Evolutionary conservation across 176 grass and related monocot genomes (phyloP).

Genomic region (Carex myosuroides): DNA sequence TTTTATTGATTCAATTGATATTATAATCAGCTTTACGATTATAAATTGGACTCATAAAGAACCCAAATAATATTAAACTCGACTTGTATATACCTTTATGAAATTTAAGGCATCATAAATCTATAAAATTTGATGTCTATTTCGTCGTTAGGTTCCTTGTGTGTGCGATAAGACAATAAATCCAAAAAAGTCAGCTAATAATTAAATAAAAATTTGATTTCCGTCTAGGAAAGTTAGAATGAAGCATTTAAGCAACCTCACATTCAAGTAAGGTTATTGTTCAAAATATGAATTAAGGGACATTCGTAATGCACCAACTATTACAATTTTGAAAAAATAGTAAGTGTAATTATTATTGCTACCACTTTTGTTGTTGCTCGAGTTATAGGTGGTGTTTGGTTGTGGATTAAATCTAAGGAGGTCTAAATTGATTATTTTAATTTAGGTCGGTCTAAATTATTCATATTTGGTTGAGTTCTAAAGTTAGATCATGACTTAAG

Average conservation of each 20-base stretch:
- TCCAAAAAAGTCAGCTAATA: not conserved
- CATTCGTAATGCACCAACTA: not conserved
- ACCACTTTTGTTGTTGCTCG: not conserved
- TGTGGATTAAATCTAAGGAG: too few relatives aligned
- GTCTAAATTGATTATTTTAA: too few relatives aligned
- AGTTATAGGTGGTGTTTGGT: not conserved
- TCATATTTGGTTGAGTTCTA: too few relatives aligned
- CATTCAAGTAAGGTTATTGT: not conserved
- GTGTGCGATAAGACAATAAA: not conserved
- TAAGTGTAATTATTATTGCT: not conserved
- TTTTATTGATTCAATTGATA: not conserved
- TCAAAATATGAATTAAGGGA: not conserved
- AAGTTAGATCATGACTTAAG: too few relatives aligned
- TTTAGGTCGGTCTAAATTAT: too few relatives aligned
- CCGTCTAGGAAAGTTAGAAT: not conserved
- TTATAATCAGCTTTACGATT: not conserved
- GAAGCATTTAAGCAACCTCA: not conserved
- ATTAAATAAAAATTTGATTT: not conserved
- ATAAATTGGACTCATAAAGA: not conserved
- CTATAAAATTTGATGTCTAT: not conserved
- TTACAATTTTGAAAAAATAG: not conserved
- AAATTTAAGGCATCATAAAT: not conserved
- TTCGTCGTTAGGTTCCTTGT: not conserved
- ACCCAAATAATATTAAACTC: not conserved
- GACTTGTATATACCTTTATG: not conserved